Conservation (phyloP, 129 eudicot species). For the Centaurea solstitialis region DNA sequence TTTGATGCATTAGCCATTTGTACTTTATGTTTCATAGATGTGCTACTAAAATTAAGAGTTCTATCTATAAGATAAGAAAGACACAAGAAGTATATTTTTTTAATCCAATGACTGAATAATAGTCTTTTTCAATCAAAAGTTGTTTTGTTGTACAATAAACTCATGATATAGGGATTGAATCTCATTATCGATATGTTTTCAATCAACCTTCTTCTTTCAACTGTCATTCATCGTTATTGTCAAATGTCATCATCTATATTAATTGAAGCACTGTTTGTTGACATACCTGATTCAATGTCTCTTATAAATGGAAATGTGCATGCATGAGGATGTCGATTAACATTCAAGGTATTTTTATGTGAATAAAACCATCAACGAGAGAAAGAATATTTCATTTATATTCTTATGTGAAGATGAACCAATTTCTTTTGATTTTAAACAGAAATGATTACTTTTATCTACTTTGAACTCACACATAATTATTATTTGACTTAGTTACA, state of each 20-base stretch:
- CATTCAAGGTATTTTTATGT: not conserved
- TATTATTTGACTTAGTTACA: not conserved
- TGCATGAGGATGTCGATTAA: not conserved
- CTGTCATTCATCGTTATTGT: too few species aligned
- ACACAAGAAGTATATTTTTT: too few species aligned
- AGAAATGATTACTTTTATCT: too few species aligned
- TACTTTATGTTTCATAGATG: too few species aligned
- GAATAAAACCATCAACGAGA: not conserved
- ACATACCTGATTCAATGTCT: not conserved
- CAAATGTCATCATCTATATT: not conserved
- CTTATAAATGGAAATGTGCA: not conserved
- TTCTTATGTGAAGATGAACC: not conserved
- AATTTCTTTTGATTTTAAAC: not conserved
- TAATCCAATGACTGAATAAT: too few species aligned
- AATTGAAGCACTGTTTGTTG: not conserved
- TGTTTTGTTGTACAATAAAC: not conserved
- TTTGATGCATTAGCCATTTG: too few species aligned
- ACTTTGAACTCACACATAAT: not conserved
- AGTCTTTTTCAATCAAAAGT: not conserved
- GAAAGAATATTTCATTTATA: too few species aligned
- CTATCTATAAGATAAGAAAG: too few species aligned
- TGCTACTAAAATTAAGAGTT: too few species aligned
- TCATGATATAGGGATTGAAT: not conserved
- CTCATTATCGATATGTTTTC: not conserved
- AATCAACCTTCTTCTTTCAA: not conserved